phyloP scores from a whole-genome alignment of 495 filamentous ascomycete species.

The Darksidea phi region DNA sequence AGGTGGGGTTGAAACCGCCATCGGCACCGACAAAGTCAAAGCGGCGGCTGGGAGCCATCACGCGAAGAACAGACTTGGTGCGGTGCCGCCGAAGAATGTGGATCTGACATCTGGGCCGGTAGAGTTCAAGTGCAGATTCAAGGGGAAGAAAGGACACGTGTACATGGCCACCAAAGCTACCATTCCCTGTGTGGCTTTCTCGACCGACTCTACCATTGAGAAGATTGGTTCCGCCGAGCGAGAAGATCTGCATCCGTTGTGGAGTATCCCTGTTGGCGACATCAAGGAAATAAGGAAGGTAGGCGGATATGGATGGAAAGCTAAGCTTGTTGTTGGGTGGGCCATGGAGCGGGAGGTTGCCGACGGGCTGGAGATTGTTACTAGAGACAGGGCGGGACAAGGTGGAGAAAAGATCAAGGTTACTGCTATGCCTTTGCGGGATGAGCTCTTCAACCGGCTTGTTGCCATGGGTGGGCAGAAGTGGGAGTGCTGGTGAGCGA shows the following conservation, averaged over 20 bases:
- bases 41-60: conserved; percentile 64
- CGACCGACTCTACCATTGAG: conserved; percentile 45
- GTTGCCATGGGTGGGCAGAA: conserved; percentile 81
- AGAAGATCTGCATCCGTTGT: conserved; percentile 56
- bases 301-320: conserved; percentile 86
- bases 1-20: conserved; percentile 63
- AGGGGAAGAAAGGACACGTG: conserved; percentile 69
- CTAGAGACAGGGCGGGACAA: conserved; percentile 39
- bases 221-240: conserved; percentile 52
- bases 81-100: conserved; percentile 54
- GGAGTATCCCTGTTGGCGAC: conserved; percentile 59
- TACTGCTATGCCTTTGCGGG: conserved; percentile 70
- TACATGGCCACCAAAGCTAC: conserved; percentile 64
- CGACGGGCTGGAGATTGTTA: conserved; percentile 71
- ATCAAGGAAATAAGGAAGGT: conserved; percentile 74
- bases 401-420: conserved; percentile 56
- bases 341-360: conserved; percentile 71
- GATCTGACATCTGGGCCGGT: conserved; percentile 60
- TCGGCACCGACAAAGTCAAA: conserved; percentile 66
- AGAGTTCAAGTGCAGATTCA: conserved; percentile 69
- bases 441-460: conserved; percentile 84
- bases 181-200: conserved; percentile 61
- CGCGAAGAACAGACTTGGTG: conserved; percentile 70
- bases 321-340: conserved; percentile 82
- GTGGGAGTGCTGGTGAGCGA: conserved; percentile 72